phyloP scores from a whole-genome alignment of 2,329 filamentous ascomycete species.

The Pseudogymnoascus sp. region DNA sequence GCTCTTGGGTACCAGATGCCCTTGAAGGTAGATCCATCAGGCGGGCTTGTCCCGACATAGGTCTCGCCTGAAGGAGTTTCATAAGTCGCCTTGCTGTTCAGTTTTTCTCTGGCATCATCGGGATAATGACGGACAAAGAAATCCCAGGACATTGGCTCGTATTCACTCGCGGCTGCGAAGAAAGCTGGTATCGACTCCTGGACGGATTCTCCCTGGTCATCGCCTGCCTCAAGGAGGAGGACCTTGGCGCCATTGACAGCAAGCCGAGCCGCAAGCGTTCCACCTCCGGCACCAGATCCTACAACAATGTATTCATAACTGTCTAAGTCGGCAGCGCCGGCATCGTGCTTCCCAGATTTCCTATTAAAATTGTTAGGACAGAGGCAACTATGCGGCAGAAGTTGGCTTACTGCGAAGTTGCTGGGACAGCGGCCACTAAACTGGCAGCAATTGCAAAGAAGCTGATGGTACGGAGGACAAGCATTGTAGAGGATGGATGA shows the following conservation, averaged over 20 bases:
- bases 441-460: constrained; percentile 9
- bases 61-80: constrained; percentile 13
- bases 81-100: constrained; percentile 37
- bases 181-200: constrained; percentile 40
- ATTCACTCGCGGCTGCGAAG: constrained; percentile 36
- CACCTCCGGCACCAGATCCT: constrained; percentile 44
- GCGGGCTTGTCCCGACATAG: constrained; percentile 25
- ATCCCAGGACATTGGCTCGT: constrained; percentile 41
- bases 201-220: constrained; percentile 35
- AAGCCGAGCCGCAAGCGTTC: constrained; percentile 40
- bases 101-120: constrained; percentile 34
- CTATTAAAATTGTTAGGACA: background rate
- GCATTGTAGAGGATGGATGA: background rate
- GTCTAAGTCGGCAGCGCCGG: background rate
- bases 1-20: constrained; percentile 33
- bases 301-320: constrained; percentile 45
- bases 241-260: constrained; percentile 42
- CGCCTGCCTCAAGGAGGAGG: constrained; percentile 44
- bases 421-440: constrained; percentile 3
- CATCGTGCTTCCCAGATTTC: background rate
- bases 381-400: background rate
- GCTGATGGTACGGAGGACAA: constrained; percentile 9
- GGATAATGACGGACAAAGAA: constrained; percentile 46
- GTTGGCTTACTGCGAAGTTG: background rate
- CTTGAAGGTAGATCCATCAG: constrained; percentile 26